Base-by-base conservation (phyloP, 163 green algal genomes). In the Botryococcus braunii region DNA sequence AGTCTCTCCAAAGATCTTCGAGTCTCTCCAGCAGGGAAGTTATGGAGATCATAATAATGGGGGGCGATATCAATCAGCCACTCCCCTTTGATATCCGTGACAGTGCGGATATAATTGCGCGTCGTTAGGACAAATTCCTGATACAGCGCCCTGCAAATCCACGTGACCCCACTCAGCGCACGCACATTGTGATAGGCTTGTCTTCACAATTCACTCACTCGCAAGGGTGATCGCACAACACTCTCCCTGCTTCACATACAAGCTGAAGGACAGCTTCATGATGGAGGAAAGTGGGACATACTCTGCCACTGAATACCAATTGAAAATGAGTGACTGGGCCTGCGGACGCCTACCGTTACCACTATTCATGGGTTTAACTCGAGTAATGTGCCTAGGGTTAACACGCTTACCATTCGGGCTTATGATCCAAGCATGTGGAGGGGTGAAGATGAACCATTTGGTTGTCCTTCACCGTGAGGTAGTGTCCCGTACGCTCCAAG, bases 391-490 rank as follows among this genome's bases (percentile, higher is more conserved):
- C n/a, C n/a, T n/a, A n/a, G n/a, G n/a, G n/a, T n/a, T n/a, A n/a
- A n/a, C 4, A 32, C 1, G 31, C 79, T 74, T 74, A 93, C 89
- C 94, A 99, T 78, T 98, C 92, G 5, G 94, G 94, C 79, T 99
- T 97, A 68, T 88, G 82, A 55, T 95, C 85, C 41, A 99, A 82
- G 77, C 85, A 91, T 9, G 88, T 95, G n/a, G 92, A 97, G n/a
- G 93, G 93, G 77, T 99, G 93, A 32, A 98, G 78, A 76, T 95
- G 86, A 55, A 99, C 92, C 69, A 90, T 76, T 85, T 98, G 92
- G 75, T 97, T 96, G 83, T 99, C 94, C 82, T 99, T 99, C 34
- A 95, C 92, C 0, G 94, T 99, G 31, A 98, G 82, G 79, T 99
- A 99, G 70, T 91, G 84, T n/a, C 91, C 94, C 4, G 80, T 83